Evolutionary conservation across 371 early-diverging fungal genomes (phyloP).

Genomic region (Rhizopus delemar): DNA sequence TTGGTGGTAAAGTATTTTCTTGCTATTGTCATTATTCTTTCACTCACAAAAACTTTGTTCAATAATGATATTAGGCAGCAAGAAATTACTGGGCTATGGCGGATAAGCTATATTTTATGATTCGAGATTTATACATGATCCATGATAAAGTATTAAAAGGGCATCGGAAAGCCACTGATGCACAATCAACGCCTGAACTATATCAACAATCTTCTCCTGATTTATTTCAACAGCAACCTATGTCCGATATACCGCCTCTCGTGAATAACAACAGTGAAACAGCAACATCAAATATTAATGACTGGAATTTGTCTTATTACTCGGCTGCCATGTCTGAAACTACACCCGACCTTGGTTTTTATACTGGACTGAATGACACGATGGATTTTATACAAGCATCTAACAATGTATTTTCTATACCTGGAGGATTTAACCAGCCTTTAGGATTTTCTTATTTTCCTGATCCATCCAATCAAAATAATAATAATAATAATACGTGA

Average conservation of each 20-base stretch:
- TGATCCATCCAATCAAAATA: not conserved
- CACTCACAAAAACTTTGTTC: not conserved
- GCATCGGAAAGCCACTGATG: not conserved
- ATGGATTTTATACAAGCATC: not conserved
- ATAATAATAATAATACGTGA: not conserved
- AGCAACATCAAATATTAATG: not conserved
- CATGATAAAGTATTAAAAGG: constrained; percentile 33
- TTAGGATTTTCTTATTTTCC: constrained; percentile 15
- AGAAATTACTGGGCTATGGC: constrained; percentile 64
- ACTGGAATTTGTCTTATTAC: constrained; percentile 9
- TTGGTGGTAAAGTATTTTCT: constrained; percentile 29
- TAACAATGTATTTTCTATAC: constrained; percentile 13
- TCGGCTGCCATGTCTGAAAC: constrained; percentile 1
- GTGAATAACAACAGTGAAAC: not conserved
- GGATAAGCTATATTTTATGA: constrained; percentile 62
- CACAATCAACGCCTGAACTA: not conserved
- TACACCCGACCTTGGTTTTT: constrained; percentile 2
- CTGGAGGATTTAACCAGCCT: constrained; percentile 20
- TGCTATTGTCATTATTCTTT: too few species aligned
- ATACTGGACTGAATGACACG: not conserved
- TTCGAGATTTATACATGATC: constrained; percentile 60
- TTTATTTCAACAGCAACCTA: constrained; percentile 2
- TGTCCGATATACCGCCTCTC: not conserved
- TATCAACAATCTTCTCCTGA: not conserved
- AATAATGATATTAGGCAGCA: constrained; percentile 32